Evolutionary conservation across 2,329 filamentous ascomycete species (phyloP), one percentile per base, ranked within the genome.

Genomic region (Pseudofabraea citricarpa): DNA sequence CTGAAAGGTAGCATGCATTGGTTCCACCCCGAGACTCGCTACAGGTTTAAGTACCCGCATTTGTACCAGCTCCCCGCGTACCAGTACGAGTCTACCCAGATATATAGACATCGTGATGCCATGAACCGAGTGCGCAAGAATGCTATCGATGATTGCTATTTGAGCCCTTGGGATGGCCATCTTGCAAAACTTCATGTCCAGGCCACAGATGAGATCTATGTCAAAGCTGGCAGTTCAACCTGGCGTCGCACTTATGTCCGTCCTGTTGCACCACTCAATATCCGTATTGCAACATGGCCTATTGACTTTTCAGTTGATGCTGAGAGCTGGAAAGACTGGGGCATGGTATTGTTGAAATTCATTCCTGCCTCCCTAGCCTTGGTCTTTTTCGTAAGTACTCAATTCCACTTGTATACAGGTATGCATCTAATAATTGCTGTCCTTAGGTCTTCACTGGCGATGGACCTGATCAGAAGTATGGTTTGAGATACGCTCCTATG

Each of bases 201-300:
- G 15, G 42, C 19, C 31, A 49, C 47, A 10, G 46, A 55, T n/a
- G 47, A 47, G 3, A 44, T 55, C 21, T 51, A 36, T 18, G 24
- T 39, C 18, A 33, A 19, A 6, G 20, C 24, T 3, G 29, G 45
- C 10, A 48, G 29, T 18, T 37, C 45, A 9, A 55, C 53, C 2
- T 55, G 51, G 49, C 45, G 41, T 6, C 41, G 49, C 9, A 55
- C 49, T 6, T 55, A 47, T 29, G 24, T 54, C 7, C 41, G 47
- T 15, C 52, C 51, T 23, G 31, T 44, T 5, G 27, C 19, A 3
- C 41, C 41, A 7, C 19, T 13, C 20, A 32, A 41, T 22, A 21
- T 41, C 3, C 24, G 21, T 21, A 27, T 20, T 7, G 39, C 39
- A 4, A 41, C 31, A 10, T 41, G 16, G 8, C 39, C 39, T 41